Conservation (phyloP, 1,284 basidiomycete species). For the Schizophyllum commune region DNA sequence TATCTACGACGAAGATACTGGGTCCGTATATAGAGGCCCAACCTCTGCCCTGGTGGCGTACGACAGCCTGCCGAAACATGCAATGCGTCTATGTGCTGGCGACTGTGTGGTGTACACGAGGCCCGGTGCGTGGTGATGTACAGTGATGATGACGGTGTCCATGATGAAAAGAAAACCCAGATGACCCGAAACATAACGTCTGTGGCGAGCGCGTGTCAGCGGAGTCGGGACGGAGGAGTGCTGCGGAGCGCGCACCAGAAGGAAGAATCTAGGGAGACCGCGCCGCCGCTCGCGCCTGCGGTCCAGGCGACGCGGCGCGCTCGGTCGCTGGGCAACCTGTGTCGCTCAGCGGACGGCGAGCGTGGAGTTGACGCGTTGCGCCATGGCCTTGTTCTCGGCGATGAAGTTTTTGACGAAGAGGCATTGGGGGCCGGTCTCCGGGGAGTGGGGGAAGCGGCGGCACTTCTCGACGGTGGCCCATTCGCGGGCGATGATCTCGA, state of each 20-base stretch:
- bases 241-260: neutral
- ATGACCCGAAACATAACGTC: neutral
- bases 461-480: constrained; percentile 73
- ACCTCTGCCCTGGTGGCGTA: neutral
- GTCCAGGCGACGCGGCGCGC: neutral
- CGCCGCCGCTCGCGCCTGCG: neutral
- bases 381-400: constrained; percentile 6
- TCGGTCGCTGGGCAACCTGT: neutral
- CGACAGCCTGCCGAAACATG: neutral
- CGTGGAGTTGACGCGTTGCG: neutral
- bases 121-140: neutral
- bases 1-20: neutral
- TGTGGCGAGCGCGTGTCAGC: neutral
- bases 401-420: constrained; percentile 58
- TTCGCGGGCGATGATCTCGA: constrained; percentile 53
- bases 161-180: neutral
- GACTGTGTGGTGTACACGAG: neutral
- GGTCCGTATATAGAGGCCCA: neutral
- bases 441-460: constrained; percentile 61
- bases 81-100: neutral
- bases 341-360: neutral
- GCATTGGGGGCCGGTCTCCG: constrained; percentile 71
- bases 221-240: neutral
- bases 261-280: neutral
- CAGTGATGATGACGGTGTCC: neutral